A percentile compares a stretch with the other conserved stretches of the same genome.
Evolutionary conservation across 2,329 filamentous ascomycete species (phyloP).

Genomic region (Graphium sp.): DNA sequence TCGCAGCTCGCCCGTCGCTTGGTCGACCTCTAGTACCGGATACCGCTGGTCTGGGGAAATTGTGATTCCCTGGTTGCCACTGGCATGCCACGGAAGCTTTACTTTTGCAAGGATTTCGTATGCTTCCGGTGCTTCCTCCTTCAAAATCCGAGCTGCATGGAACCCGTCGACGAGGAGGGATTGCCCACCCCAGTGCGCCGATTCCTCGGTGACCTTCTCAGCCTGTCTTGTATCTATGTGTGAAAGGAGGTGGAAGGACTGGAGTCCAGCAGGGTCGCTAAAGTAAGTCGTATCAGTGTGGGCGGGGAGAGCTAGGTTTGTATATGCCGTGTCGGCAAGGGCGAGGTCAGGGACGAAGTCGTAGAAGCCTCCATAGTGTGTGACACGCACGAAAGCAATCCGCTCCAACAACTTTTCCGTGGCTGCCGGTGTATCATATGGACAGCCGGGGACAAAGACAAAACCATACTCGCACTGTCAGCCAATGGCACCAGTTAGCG

Average conservation of each 20-base stretch:
- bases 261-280: conserved; percentile 76
- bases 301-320: conserved; percentile 61
- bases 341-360: conserved; percentile 85
- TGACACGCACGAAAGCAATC: conserved; percentile 75
- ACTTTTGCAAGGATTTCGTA: conserved; percentile 40
- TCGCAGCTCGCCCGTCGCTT: conserved; percentile 14
- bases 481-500: not conserved
- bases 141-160: conserved; percentile 46
- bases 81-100: conserved; percentile 64
- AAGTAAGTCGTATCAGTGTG: conserved; percentile 98
- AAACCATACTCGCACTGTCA: conserved; percentile 52
- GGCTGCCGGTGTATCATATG: conserved; percentile 44
- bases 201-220: conserved; percentile 12
- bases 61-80: conserved; percentile 69
- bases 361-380: conserved; percentile 68
- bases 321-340: conserved; percentile 84
- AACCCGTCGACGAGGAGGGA: conserved; percentile 82
- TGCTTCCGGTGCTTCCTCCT: conserved; percentile 29
- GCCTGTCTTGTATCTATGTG: no score
- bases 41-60: conserved; percentile 56
- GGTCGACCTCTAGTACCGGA: conserved; percentile 53
- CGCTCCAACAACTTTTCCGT: conserved; percentile 62
- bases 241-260: conserved; percentile 83
- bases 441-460: conserved; percentile 57
- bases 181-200: conserved; percentile 42